These are phyloP conservation scores for Exophiala bonariae DNA, from an alignment of 2,329 filamentous ascomycete genomes.

Conservation along the genomic window DNA sequence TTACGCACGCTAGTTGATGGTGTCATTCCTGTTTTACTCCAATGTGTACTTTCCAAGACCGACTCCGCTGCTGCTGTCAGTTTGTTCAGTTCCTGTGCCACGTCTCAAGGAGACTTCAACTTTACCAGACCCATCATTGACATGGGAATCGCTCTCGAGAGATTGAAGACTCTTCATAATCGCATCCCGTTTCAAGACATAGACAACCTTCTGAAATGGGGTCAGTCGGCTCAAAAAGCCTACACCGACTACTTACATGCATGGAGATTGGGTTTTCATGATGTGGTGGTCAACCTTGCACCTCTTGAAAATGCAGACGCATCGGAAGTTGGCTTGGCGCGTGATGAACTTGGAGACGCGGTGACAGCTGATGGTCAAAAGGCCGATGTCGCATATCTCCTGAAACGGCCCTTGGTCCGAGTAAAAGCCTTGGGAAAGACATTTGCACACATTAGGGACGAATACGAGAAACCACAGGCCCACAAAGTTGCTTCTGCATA, in stretches of 20 bases:
- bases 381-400: slow-evolving; percentile 88
- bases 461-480: slow-evolving; percentile 47
- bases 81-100: slow-evolving; percentile 62
- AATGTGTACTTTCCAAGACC: slow-evolving; percentile 75
- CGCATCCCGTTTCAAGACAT: slow-evolving; percentile 74
- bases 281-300: slow-evolving; percentile 89
- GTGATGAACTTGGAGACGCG: slow-evolving; percentile 61
- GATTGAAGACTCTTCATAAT: slow-evolving; percentile 76
- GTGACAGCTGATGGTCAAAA: slow-evolving; percentile 77
- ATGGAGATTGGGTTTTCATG: slow-evolving; percentile 92
- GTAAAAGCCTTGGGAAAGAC: slow-evolving; percentile 85
- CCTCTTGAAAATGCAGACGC: slow-evolving; percentile 63
- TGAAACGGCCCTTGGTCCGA: slow-evolving; percentile 84
- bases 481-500: slow-evolving; percentile 63
- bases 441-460: slow-evolving; percentile 61
- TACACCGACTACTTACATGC: slow-evolving; percentile 84
- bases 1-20: slow-evolving; percentile 91
- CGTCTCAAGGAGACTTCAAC: slow-evolving; percentile 57
- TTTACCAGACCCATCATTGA: slow-evolving; percentile 85
- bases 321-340: slow-evolving; percentile 53
- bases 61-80: slow-evolving; percentile 64
- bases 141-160: slow-evolving; percentile 89
- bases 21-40: slow-evolving; percentile 88
- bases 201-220: slow-evolving; percentile 75
- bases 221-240: slow-evolving; percentile 71